Base-by-base conservation (phyloP, 2,329 filamentous ascomycete species). In the Ceratocystis lukuohia region DNA sequence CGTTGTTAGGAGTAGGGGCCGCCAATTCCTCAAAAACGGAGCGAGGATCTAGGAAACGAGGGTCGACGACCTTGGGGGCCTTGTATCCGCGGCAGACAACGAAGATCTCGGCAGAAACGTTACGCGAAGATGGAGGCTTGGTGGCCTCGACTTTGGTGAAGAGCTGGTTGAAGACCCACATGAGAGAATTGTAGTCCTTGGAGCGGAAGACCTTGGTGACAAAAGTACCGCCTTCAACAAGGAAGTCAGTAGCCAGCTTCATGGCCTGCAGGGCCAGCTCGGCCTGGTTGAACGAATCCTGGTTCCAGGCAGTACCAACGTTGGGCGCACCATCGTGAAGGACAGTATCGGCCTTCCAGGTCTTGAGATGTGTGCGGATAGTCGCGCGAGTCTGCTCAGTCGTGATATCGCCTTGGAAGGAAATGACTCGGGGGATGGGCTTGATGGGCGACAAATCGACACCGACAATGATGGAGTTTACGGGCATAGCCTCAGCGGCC, bases 151-250 rank as follows among this genome's bases (percentile, higher is more conserved):
- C 94, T 70, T 94, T 95, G 61, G 83, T 82, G 78, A 99, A 99
- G 69, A 99, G 82, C 75, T 99, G 94, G 74, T 96, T 96, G 79
- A 97, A 91, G 44, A 97, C 92, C 94, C 94, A 99, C 62, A 97
- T 82, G 59, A 99, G 78, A 67, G 91, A 87, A 74, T 96, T 96
- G 79, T 96, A 97, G 74, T 99, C 93, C 74, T 96, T 97, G 44
- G 90, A 96, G 69, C 94, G 81, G 80, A 99, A 99, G 56, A 99
- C 90, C 77, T 99, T 99, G 66, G 93, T 97, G 57, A 97, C 92
- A 70, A 97, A 97, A 7, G 87, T 93, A 70, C 94, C 94, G 59
- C 92, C 91, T 74, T 93, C 88, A 20, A 85, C 82, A 67, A 99
- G 77, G 71, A 99, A 99, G 71, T 99, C 93, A 0, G 91, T 96